Percentiles rank a stretch among this genome's conserved stretches.
These are phyloP conservation scores for Ascosphaera apis DNA, from an alignment of 2,329 filamentous ascomycete genomes.

Conservation along the genomic window DNA sequence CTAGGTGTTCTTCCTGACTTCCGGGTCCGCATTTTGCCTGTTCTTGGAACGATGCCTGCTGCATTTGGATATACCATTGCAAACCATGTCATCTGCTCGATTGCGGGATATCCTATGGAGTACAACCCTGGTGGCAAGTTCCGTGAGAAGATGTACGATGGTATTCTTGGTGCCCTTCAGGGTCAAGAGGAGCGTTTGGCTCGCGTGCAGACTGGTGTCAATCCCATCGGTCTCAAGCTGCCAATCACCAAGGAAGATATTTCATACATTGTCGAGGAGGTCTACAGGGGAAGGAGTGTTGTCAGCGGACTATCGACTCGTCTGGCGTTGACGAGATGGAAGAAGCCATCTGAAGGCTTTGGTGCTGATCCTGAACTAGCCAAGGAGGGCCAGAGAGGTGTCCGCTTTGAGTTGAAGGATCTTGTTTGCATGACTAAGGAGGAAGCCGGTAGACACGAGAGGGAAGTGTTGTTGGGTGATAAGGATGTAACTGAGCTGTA, in stretches of 20 bases:
- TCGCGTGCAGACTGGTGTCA: conserved; percentile 25
- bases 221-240: conserved; percentile 50
- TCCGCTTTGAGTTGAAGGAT: conserved; percentile 44
- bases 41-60: conserved; percentile 90
- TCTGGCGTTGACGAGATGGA: conserved; percentile 62
- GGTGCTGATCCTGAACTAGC: conserved; percentile 37
- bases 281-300: conserved; percentile 62
- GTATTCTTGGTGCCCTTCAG: conserved; percentile 53
- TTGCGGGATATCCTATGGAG: conserved; percentile 54
- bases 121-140: conserved; percentile 64
- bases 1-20: conserved; percentile 81
- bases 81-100: conserved; percentile 72
- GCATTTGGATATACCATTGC: conserved; percentile 82
- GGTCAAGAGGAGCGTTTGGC: conserved; percentile 56
- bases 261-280: conserved; percentile 71
- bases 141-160: conserved; percentile 79
- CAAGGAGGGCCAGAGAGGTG: conserved; percentile 48
- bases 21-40: conserved; percentile 78
- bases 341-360: conserved; percentile 36
- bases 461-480: conserved; percentile 47
- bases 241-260: conserved; percentile 61
- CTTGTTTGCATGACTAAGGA: conserved; percentile 87
- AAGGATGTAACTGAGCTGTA: conserved; percentile 53
- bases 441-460: conserved; percentile 59
- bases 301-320: conserved; percentile 63